These are phyloP conservation scores for Calonectria honghensis DNA, from an alignment of 2,329 filamentous ascomycete genomes.

Conservation along the genomic window DNA sequence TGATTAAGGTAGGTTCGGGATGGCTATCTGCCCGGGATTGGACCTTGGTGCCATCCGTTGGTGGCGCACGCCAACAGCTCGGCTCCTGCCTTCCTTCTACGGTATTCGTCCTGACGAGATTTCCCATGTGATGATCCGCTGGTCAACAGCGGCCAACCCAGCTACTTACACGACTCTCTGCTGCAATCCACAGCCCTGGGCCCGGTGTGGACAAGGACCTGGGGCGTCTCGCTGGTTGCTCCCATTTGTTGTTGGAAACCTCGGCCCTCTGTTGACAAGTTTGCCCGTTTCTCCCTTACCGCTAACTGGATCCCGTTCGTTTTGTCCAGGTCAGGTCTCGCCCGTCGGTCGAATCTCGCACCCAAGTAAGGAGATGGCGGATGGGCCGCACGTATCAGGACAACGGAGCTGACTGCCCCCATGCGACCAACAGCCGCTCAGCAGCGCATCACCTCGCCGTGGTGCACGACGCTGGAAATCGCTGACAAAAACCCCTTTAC, in stretches of 20 bases:
- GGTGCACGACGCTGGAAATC: slow-evolving; percentile 27
- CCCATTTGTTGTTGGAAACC: slow-evolving; percentile 27
- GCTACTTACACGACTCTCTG: slow-evolving; percentile 31
- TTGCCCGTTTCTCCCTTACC: background rate
- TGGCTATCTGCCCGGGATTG: slow-evolving; percentile 10
- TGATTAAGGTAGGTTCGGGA: slow-evolving; percentile 29
- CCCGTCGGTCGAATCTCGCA: slow-evolving; percentile 32
- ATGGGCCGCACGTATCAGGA: slow-evolving; percentile 39
- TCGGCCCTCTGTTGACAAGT: slow-evolving; percentile 9
- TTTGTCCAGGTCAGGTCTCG: slow-evolving; percentile 20
- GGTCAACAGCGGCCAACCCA: slow-evolving; percentile 15
- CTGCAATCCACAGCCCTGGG: slow-evolving; percentile 44
- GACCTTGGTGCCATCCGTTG: slow-evolving; percentile 12
- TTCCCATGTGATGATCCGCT: slow-evolving; percentile 26
- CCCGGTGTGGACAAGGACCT: slow-evolving; percentile 51
- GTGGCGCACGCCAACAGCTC: slow-evolving; percentile 22
- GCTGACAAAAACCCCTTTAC: slow-evolving; percentile 43
- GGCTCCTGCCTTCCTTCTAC: slow-evolving; percentile 18
- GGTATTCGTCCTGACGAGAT: slow-evolving; percentile 16
- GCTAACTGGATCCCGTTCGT: slow-evolving; percentile 29
- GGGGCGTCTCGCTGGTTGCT: slow-evolving; percentile 35
- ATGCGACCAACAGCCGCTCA: slow-evolving; percentile 37
- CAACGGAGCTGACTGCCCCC: slow-evolving; percentile 37
- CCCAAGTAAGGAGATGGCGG: slow-evolving; percentile 39
- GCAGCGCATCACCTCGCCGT: slow-evolving; percentile 26